These are phyloP conservation scores for Pestalotiopsis sp. DNA, from an alignment of 2,329 filamentous ascomycete genomes.

Conservation along the genomic window DNA sequence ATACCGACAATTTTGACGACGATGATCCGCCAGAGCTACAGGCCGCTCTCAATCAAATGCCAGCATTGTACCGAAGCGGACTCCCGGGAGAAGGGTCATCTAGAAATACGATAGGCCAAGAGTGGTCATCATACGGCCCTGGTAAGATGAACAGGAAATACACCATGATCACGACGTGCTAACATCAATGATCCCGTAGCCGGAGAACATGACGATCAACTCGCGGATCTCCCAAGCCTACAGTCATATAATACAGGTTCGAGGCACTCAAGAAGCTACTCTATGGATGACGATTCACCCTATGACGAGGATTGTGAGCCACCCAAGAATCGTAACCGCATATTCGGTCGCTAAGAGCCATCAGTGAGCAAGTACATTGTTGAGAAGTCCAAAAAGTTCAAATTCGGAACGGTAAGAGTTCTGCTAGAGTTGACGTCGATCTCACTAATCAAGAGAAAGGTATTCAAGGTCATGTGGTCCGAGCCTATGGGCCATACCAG, in stretches of 20 bases:
- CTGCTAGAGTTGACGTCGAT: not conserved
- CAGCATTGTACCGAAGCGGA: not conserved
- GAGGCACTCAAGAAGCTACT: not conserved
- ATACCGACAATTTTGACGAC: not conserved
- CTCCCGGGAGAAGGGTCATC: not conserved
- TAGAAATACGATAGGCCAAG: not conserved
- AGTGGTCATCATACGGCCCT: not conserved
- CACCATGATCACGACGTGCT: not conserved
- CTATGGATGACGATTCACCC: not conserved
- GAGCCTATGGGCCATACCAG: conserved; percentile 43
- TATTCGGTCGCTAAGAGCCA: not conserved
- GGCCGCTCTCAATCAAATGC: not conserved
- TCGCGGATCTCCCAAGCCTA: not conserved
- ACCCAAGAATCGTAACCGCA: not conserved
- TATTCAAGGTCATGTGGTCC: conserved; percentile 45
- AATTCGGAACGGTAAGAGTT: not conserved
- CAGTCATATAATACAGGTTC: not conserved
- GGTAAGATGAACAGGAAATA: not conserved
- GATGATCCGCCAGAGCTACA: not conserved
- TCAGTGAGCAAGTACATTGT: not conserved
- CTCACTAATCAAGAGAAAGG: not conserved
- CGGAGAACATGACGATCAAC: not conserved
- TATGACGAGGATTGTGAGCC: not conserved
- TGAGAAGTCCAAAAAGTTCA: not conserved
- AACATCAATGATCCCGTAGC: not conserved